phyloP scores from a whole-genome alignment of 148 eudicot species.

The Diospyros lotus region DNA sequence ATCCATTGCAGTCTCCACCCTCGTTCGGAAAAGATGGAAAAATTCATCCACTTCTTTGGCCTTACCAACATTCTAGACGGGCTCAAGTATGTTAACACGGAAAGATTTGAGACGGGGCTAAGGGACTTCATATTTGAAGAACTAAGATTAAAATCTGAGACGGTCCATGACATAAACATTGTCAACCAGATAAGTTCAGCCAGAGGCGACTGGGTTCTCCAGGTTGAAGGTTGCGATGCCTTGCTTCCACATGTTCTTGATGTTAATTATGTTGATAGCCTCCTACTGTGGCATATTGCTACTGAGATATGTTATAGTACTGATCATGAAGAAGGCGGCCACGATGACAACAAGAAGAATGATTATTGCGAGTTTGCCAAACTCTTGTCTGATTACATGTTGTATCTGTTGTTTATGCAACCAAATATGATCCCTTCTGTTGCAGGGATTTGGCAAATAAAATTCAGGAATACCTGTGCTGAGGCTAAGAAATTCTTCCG shows the following conservation, averaged over 20 bases:
- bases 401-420: constrained; percentile 11
- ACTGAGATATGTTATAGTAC: constrained; percentile 27
- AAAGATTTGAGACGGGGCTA: constrained; percentile 12
- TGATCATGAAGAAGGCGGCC: not conserved
- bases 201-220: constrained; percentile 25
- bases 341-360: not conserved
- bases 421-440: constrained; percentile 12
- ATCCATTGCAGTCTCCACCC: constrained; percentile 25
- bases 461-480: constrained; percentile 12
- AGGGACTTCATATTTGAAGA: constrained; percentile 30
- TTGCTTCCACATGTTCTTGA: constrained; percentile 12
- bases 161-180: constrained; percentile 28
- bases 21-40: constrained; percentile 9
- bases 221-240: constrained; percentile 1
- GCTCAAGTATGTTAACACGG: constrained; percentile 15
- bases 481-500: constrained; percentile 9
- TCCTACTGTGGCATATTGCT: constrained; percentile 49
- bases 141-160: constrained; percentile 26
- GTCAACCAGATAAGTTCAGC: constrained; percentile 18
- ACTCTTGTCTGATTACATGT: constrained; percentile 7
- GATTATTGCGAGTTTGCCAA: not conserved
- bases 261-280: constrained; percentile 36
- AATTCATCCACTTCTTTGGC: constrained; percentile 15
- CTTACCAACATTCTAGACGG: constrained; percentile 24
- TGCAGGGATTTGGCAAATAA: constrained; percentile 8